A percentile compares a stretch with the other conserved stretches of the same genome.
These are phyloP conservation scores for Ballota nigra DNA, from an alignment of 257 asterid species.

Conservation along the genomic window DNA sequence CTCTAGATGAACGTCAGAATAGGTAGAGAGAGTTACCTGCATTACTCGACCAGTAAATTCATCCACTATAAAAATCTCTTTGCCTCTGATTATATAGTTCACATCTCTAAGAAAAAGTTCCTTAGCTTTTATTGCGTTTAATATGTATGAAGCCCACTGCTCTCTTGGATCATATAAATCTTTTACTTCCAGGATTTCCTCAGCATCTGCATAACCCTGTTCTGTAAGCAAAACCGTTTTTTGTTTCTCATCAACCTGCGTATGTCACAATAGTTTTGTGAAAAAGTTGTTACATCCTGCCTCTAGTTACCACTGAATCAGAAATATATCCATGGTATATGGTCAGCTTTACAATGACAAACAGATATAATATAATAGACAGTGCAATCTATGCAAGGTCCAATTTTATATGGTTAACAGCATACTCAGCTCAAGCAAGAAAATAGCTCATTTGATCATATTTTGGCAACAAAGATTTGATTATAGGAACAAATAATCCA, in stretches of 20 bases:
- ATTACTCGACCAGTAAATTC: slow-evolving; percentile 99
- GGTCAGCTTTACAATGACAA: slow-evolving; percentile 10
- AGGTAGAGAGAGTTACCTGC: slow-evolving; percentile 65
- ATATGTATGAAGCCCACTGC: slow-evolving; percentile 96
- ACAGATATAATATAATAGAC: background rate
- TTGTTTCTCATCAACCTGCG: slow-evolving; percentile 98
- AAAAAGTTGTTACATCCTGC: slow-evolving; percentile 6
- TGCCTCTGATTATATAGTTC: slow-evolving; percentile 88
- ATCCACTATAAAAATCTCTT: slow-evolving; percentile 94
- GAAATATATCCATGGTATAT: slow-evolving; percentile 8
- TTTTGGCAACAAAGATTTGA: background rate
- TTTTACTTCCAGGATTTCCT: slow-evolving; percentile 88
- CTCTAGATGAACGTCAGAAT: slow-evolving; percentile 15
- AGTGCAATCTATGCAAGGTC: slow-evolving; percentile 1
- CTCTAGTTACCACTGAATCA: slow-evolving; percentile 9
- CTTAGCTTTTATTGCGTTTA: slow-evolving; percentile 92
- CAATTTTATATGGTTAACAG: slow-evolving; percentile 14
- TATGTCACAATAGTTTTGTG: slow-evolving; percentile 17
- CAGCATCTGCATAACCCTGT: slow-evolving; percentile 98
- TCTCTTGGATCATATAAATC: slow-evolving; percentile 97
- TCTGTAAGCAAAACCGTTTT: slow-evolving; percentile 82
- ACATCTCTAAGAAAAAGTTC: slow-evolving; percentile 96
- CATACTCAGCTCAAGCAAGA: slow-evolving; percentile 4
- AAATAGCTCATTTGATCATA: background rate
- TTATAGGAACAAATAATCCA: slow-evolving; percentile 1